Conservation (phyloP, 2,329 filamentous ascomycete species). For the Phialocephala sp. region DNA sequence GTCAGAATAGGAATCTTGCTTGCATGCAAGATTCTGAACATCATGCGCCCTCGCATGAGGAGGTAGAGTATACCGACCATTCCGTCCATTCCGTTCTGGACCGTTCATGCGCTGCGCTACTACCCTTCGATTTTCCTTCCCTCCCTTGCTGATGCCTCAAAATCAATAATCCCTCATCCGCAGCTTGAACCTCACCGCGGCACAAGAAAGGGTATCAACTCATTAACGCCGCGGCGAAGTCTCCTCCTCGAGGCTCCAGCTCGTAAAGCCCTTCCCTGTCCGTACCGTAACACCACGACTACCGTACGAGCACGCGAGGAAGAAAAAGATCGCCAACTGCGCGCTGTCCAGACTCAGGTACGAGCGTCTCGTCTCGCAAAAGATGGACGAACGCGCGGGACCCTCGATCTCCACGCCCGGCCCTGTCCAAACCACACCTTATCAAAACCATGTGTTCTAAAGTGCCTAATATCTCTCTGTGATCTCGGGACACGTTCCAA, state of each 20-base stretch:
- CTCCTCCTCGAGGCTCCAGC: not conserved
- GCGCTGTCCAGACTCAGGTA: not conserved
- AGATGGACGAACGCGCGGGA: conserved; percentile 4
- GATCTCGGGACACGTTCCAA: conserved; percentile 7
- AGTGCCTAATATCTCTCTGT: not conserved
- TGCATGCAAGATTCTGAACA: not conserved
- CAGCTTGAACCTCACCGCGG: not conserved
- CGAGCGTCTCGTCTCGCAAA: not conserved
- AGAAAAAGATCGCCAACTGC: not conserved
- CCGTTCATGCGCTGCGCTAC: not conserved
- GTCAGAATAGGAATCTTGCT: conserved; percentile 1
- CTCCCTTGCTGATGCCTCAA: not conserved
- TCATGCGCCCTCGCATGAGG: conserved; percentile 8
- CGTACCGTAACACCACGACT: not conserved
- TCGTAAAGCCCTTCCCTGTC: not conserved
- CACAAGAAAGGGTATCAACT: not conserved
- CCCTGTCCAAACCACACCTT: not conserved
- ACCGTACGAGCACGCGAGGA: not conserved
- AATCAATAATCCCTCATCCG: not conserved
- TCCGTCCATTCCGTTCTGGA: not conserved
- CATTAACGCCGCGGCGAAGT: not conserved
- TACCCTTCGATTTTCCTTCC: not conserved
- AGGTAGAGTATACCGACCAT: not conserved
- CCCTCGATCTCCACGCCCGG: not conserved
- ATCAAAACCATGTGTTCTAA: conserved; percentile 6